Evolutionary conservation across 768 basidiomycete genomes (phyloP), one percentile per base, ranked within the genome.

Genomic region (Boletus rex-veris): DNA sequence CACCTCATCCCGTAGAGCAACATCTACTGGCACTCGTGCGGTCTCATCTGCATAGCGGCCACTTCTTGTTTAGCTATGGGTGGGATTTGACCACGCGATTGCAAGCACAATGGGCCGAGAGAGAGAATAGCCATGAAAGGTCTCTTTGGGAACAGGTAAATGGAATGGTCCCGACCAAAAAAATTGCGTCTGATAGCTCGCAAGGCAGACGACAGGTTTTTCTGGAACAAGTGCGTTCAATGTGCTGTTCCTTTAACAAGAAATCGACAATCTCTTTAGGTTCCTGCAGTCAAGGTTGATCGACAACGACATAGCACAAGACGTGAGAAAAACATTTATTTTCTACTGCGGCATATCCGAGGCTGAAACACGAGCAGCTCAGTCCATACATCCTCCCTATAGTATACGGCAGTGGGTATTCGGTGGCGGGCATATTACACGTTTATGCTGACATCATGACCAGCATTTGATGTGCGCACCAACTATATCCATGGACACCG

Each of bases 191-290:
- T 64, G 37, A 71, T n/a, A 5, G n/a, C 18, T 33, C 21, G 49
- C 45, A 62, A 95, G 87, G 88, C 86, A 37, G 97, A 99, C 59
- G 93, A 97, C 65, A 81, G 95, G 58, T 99, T 99, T 74, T 98
- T 98, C 73, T 99, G 96, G 96, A 99, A 99, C 72, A 90, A 84
- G 82, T 66, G 6, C 16, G 47, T 24, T 21, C 19, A 58, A 45
- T 24, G 5, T 45, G 24, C 24, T 14, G 15, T 53, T 16, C 21
- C 15, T 55, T 18, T 45, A 45, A 47, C 31, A 39, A 28, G 24
- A 26, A 30, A 48, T 59, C 58, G 46, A 55, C 50, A 11, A 5
- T 44, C 40, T 28, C 31, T 36, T 21, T 60, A 79, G 77, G 64
- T 80, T 79, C 60, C 65, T 88, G 54, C 84, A 86, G 55, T 72